Conservation (phyloP, 164 flowering plant species). For the Stephania cephalantha region DNA sequence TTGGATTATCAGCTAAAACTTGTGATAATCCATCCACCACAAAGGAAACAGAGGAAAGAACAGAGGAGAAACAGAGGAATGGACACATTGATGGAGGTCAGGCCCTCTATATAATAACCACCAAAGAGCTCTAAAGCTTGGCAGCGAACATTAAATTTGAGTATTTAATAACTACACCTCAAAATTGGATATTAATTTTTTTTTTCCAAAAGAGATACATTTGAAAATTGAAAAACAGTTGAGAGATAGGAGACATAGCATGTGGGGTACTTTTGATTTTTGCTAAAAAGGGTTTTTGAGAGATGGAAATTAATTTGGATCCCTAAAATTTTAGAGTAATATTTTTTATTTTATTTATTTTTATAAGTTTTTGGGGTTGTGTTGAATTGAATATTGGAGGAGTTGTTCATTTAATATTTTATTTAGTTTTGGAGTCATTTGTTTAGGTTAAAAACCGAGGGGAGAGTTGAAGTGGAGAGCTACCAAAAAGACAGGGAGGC, state of each 20-base stretch:
- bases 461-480: background rate
- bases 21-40: conserved; percentile 36
- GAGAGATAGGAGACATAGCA: background rate
- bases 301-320: background rate
- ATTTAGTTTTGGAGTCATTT: background rate
- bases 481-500: background rate
- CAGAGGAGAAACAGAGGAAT: conserved; percentile 10
- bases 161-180: background rate
- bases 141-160: conserved; percentile 18
- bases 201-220: background rate
- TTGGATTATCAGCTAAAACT: conserved; percentile 47
- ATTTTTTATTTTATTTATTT: background rate
- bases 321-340: background rate
- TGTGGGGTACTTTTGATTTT: background rate
- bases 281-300: conserved; percentile 6
- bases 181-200: background rate
- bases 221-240: background rate
- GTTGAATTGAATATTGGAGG: background rate
- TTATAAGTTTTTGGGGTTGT: background rate
- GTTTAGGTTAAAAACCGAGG: background rate
- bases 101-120: conserved; percentile 10
- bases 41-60: conserved; percentile 7
- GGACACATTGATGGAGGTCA: conserved; percentile 14
- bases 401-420: background rate
- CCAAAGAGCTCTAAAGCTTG: conserved; percentile 24